Percentiles rank a stretch among this genome's conserved stretches.
Conservation (phyloP, 148 eudicot species). For the Simmondsia chinensis region DNA sequence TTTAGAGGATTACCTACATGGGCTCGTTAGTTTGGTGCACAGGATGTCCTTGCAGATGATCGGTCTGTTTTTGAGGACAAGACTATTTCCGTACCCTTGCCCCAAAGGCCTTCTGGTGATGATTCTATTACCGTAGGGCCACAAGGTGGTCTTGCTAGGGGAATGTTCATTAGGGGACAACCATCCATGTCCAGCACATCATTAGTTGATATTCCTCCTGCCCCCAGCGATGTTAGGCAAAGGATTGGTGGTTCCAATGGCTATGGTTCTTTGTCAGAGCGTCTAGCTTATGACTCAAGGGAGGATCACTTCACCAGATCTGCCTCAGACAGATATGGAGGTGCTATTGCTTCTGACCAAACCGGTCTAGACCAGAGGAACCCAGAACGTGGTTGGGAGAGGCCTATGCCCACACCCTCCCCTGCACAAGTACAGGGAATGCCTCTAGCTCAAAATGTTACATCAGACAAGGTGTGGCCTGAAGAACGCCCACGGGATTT, state of each 20-base stretch:
- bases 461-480: constrained; percentile 42
- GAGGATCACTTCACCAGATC: constrained; percentile 34
- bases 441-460: constrained; percentile 12
- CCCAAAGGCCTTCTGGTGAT: constrained; percentile 57
- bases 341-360: constrained; percentile 25
- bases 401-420: constrained; percentile 25
- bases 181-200: constrained; percentile 21
- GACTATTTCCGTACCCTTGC: constrained; percentile 50
- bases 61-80: constrained; percentile 46
- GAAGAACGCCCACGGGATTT: constrained; percentile 59
- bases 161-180: constrained; percentile 75
- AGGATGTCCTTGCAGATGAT: constrained; percentile 55
- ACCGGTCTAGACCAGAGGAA: constrained; percentile 26
- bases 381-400: constrained; percentile 26
- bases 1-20: constrained; percentile 44
- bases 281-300: constrained; percentile 31
- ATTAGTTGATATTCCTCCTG: constrained; percentile 23
- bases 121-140: constrained; percentile 80
- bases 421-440: constrained; percentile 11
- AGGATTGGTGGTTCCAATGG: constrained; percentile 39
- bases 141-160: constrained; percentile 93
- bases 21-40: constrained; percentile 47
- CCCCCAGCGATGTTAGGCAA: constrained; percentile 34
- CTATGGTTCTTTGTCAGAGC: constrained; percentile 31
- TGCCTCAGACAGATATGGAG: constrained; percentile 27